These are phyloP conservation scores for Gigaspora rosea DNA, from an alignment of 192 early-diverging fungal genomes.

Conservation along the genomic window DNA sequence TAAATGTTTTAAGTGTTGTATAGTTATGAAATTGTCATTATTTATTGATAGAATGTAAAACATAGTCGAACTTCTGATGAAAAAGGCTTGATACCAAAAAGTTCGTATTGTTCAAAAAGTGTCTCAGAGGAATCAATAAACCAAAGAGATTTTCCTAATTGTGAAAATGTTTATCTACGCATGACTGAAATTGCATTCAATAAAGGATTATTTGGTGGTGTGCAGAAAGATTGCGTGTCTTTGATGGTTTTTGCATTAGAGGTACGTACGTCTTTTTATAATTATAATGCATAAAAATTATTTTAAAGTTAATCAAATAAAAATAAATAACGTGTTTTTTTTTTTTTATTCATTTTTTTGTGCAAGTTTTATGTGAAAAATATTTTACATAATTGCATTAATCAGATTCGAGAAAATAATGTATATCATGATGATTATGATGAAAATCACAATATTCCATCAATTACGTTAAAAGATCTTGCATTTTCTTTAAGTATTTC, in stretches of 20 bases:
- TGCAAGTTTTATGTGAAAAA: neutral
- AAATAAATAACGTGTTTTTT: neutral
- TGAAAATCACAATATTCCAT: neutral
- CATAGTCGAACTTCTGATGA: neutral
- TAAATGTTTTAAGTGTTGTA: neutral
- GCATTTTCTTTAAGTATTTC: slow-evolving; percentile 13
- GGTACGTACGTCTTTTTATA: neutral
- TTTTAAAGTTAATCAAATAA: neutral
- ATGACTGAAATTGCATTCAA: slow-evolving; percentile 13
- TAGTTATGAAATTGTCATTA: neutral
- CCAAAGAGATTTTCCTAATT: neutral
- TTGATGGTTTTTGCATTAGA: slow-evolving; percentile 12
- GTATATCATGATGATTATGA: neutral
- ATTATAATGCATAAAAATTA: neutral
- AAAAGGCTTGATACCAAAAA: neutral
- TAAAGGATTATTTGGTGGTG: slow-evolving; percentile 7
- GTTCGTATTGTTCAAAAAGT: neutral
- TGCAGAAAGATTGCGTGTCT: slow-evolving; percentile 6
- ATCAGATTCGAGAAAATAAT: neutral
- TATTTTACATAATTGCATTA: slow-evolving; percentile 9
- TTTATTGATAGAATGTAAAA: neutral
- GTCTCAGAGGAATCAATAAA: neutral
- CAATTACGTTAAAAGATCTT: slow-evolving; percentile 12
- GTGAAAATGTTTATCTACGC: neutral
- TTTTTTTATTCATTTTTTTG: no score